A percentile compares a stretch with the other conserved stretches of the same genome.
These are phyloP conservation scores for Ophiostoma quercus DNA, from an alignment of 2,329 filamentous ascomycete genomes.

Conservation along the genomic window DNA sequence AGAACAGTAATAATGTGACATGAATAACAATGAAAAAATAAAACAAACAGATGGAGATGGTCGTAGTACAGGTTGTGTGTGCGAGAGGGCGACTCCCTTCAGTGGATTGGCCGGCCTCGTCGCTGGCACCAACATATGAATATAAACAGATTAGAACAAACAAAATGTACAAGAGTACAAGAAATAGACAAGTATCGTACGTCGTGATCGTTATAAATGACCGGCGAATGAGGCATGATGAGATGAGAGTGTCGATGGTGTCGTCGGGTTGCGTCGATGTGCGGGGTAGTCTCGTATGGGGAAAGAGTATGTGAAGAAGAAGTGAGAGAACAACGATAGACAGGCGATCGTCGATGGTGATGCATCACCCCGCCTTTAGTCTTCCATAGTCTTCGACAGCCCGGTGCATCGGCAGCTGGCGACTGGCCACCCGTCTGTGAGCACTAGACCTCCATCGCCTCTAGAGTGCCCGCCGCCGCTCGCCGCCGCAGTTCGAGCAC, in stretches of 20 bases:
- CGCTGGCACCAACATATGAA: conserved; percentile 11
- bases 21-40: neutral
- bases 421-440: neutral
- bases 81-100: neutral
- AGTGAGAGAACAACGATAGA: neutral
- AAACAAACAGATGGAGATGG: conserved; percentile 22
- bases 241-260: neutral
- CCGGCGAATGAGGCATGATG: neutral
- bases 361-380: neutral
- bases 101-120: conserved; percentile 7
- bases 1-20: conserved; percentile 2
- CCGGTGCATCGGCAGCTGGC: neutral
- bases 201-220: conserved; percentile 9
- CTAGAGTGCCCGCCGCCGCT: conserved; percentile 37
- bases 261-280: conserved; percentile 1
- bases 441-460: conserved; percentile 21
- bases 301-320: neutral
- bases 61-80: conserved; percentile 22
- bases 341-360: neutral
- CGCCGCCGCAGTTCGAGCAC: conserved; percentile 52
- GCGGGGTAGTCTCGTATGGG: conserved; percentile 10
- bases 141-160: neutral
- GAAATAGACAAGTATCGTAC: conserved; percentile 3
- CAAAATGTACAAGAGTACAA: too few relatives aligned
- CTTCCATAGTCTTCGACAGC: too few relatives aligned